Base-by-base conservation (phyloP, 148 eudicot species). In the Rhododendron williamsianum region DNA sequence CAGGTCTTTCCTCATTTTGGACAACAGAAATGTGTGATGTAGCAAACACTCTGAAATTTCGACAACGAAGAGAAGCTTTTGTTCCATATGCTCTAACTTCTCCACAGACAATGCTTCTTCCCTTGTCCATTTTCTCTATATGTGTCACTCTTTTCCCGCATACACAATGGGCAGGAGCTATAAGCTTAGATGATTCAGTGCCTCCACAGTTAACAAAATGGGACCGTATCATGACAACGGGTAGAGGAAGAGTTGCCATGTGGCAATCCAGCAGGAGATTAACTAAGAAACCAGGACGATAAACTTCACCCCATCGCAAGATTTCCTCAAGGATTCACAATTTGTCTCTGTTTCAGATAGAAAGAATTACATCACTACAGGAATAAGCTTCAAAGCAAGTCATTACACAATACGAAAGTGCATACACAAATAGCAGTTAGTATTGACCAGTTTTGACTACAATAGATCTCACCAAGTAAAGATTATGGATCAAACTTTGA, bases 231-330 rank as follows among this genome's bases (percentile, higher is more conserved):
- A 88, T 83, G 60, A 54, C 60, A 80, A 84, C 89, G 49, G 93
- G 87, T 45, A 90, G 76, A 38, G 87, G 83, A 84, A 89, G 84
- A 56, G 83, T 89, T 49, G 93, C 92, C 98, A 95, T 92, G 79
- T 78, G 69, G 76, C 23, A 38, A 49, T 54, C 10, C 58, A 54
- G 85, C 52, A 19, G 83, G 84, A 60, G 58, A 67, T 18, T 65
- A 81, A 76, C 54, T 74, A 45, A 60, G 81, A 74, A 71, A 9
- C 43, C 52, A 81, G 81, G 84, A 71, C 76, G 58, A 77, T 13
- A 67, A 84, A 81, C 76, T 80, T 56, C 60, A 79, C 41, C 84
- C 60, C 48, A 54, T 67, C 7, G 10, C 58, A 63, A 83, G 35
- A 41, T 51, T 7, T 73, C 81, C 60, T 83, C n/a, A 25, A 33